Percentiles rank a stretch among this genome's conserved stretches.
Conservation (phyloP, 2,329 filamentous ascomycete species). For the Epichloe gansuensis region DNA sequence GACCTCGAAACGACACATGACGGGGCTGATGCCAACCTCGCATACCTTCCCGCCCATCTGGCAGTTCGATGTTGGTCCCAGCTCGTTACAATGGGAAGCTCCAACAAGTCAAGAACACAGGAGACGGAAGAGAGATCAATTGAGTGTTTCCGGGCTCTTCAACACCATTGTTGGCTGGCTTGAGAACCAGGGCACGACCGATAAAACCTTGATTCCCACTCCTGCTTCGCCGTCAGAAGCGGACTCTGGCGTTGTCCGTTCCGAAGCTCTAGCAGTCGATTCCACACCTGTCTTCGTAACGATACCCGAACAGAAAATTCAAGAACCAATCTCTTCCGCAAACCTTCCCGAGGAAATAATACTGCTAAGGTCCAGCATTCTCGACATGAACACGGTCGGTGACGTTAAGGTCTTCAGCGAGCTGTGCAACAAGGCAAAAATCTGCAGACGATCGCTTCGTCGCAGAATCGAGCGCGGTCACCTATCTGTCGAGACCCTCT, state of each 20-base stretch:
- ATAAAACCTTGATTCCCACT: slow-evolving; percentile 11
- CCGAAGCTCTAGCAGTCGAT: slow-evolving; percentile 5
- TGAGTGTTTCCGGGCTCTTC: slow-evolving; percentile 11
- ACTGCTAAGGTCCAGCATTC: slow-evolving; percentile 7
- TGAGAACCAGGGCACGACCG: slow-evolving; percentile 10
- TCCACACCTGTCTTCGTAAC: not conserved
- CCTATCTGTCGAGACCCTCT: slow-evolving; percentile 7
- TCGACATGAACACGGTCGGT: not conserved
- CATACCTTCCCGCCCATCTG: slow-evolving; percentile 28
- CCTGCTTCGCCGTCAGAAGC: not conserved
- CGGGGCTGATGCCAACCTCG: slow-evolving; percentile 32
- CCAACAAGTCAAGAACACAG: slow-evolving; percentile 25
- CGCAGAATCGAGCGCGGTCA: slow-evolving; percentile 8
- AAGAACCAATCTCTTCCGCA: not conserved
- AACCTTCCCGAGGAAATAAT: slow-evolving; percentile 9
- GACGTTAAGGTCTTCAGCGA: slow-evolving; percentile 6
- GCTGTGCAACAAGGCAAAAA: not conserved
- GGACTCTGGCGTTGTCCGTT: not conserved
- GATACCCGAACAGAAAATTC: not conserved
- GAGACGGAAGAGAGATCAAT: slow-evolving; percentile 11
- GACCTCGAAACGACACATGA: slow-evolving; percentile 41
- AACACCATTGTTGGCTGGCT: slow-evolving; percentile 20
- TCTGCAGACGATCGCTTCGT: slow-evolving; percentile 8
- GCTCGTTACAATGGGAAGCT: slow-evolving; percentile 41
- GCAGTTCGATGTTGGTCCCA: slow-evolving; percentile 32